Base-by-base conservation (phyloP, 2,329 filamentous ascomycete genomes). In the Diplodia scrobiculata region DNA sequence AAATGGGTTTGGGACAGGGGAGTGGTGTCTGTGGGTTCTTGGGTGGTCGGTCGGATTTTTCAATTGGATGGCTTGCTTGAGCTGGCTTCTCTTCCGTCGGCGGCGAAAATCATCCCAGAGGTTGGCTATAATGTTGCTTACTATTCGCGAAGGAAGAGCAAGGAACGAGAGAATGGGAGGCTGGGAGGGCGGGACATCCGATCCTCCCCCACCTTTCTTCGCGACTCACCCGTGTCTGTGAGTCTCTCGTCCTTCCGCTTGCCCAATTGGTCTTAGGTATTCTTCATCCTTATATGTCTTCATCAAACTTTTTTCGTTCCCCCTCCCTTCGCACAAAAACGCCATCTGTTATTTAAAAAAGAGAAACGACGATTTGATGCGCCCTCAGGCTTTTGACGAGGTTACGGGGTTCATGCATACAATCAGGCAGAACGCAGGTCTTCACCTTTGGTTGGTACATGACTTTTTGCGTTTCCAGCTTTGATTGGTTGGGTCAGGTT, bases 341-440 rank as follows among this genome's bases (percentile, higher is more conserved):
- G 29, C 55, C 55, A 50, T 36, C 29, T 50, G 25, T 50, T 50
- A 62, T 62, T 45, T 62, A 32, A 59, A 51, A 60, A 60, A 50
- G 41, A 50, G 27, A 50, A 62, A 62, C 48, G 58, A 62, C 29
- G 58, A 62, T 62, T 36, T 21, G 41, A 50, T 62, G 58, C 13
- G 21, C 45, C 17, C 55, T 36, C n/a, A 21, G 19, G 32, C 47
- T 51, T 51, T 59, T n/a, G 34, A 55, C 52, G n/a, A 36, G 29
- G 17, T 13, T 21, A 45, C 14, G 21, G 54, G 36, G 54, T n/a
- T 36, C 21, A 59, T 45, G 54, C 54, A 29, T 45, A 21, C 54
- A 55, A 41, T 14, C n/a, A 21, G 32, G 34, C 48, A 14, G 25
- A 51, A 51, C 11, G 19, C 25, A 14, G 48, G 21, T 51, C 48